Percentiles rank a stretch among this genome's conserved stretches.
Conservation (phyloP, 164 flowering plant genomes). For the Sedum album region DNA sequence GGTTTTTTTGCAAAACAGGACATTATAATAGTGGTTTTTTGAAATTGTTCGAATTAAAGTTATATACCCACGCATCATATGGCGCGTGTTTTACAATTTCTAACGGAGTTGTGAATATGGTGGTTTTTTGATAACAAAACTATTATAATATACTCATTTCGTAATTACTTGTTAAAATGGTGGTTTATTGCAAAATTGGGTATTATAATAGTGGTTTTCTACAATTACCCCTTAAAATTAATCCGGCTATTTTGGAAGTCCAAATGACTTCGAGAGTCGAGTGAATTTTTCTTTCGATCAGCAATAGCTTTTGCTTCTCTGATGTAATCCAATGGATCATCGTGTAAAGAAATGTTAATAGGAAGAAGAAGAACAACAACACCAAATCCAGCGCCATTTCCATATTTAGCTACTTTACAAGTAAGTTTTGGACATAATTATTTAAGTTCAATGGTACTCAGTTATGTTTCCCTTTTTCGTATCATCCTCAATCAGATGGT, state of each 20-base stretch:
- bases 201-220: too few relatives aligned
- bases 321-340: neutral
- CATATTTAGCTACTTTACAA: neutral
- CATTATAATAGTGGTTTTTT: too few relatives aligned
- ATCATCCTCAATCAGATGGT: conserved; percentile 5
- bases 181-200: too few relatives aligned
- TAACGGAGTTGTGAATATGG: too few relatives aligned
- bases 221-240: too few relatives aligned
- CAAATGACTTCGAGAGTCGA: neutral
- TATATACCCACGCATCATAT: too few relatives aligned
- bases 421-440: neutral
- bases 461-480: neutral
- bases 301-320: neutral
- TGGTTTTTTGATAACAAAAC: too few relatives aligned
- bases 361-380: conserved; percentile 5
- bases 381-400: conserved; percentile 1
- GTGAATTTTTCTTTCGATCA: conserved; percentile 4
- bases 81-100: too few relatives aligned
- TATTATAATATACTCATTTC: too few relatives aligned
- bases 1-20: too few relatives aligned
- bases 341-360: neutral
- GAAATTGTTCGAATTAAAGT: too few relatives aligned
- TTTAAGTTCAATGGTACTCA: neutral
- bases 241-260: neutral
- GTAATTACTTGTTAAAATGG: too few relatives aligned